Base-by-base conservation (phyloP, 169 alveolate genomes). In the Babesia sp. region DNA sequence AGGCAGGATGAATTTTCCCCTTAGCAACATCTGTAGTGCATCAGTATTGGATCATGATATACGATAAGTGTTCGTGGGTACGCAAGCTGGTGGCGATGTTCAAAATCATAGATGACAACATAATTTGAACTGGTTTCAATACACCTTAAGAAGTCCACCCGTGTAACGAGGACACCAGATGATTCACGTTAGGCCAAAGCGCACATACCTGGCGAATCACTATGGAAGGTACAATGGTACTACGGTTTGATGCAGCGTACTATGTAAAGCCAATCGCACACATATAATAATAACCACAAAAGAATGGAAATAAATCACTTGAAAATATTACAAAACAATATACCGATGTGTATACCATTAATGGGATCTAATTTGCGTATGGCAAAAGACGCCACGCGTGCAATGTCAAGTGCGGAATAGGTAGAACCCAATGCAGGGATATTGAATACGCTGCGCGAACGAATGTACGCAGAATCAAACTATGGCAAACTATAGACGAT, bases 341-440 rank as follows among this genome's bases (percentile, higher is more conserved):
- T 41, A 41, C 16, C 22, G 16, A 12, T 41, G 50, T 41, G 50
- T 41, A 41, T 41, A 41, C 16, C 22, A 16, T 11, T 41, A 12
- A 16, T 12, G 11, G 50, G 11, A 16, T 41, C 16, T 41, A 12
- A 41, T 41, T 12, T 41, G 16, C 16, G 16, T 12, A 41, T 11
- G 11, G 50, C 16, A 16, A 48, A 18, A 6, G 18, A 6, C 20
- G 56, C 28, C 20, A 14, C 56, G 56, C 56, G 56, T 48, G 56
- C 56, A 48, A 6, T 6, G 56, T 6, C 20, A 20, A 7, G 56
- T 48, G 56, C 28, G 56, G 56, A 18, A 18, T 4, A 29, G 28
- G 22, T 6, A 29, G 44, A 54, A 54, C 61, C 61, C 61, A 54
- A 54, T 41, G 61, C 20, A 29, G 41, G 41, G 44, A 22, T 14